Evolutionary conservation across 2,329 filamentous ascomycete species (phyloP), one percentile per base, ranked within the genome.

Genomic region (Monosporascus sp.): DNA sequence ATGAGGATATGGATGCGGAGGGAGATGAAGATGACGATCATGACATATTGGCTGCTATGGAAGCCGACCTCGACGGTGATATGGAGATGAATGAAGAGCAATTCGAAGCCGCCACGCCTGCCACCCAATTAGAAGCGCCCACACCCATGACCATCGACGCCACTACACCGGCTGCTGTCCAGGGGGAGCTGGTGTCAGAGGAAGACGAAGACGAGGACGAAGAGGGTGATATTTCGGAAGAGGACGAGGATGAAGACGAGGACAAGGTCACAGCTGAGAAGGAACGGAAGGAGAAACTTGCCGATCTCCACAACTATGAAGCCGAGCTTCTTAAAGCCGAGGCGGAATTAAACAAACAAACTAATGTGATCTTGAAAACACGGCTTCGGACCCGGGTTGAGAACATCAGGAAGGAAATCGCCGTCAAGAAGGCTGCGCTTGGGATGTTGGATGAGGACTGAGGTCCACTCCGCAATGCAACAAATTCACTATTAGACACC

Each of bases 261-360:
- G 77, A 80, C 3, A 78, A 80, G 44, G 69, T 78, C 15, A 75
- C 75, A 47, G 75, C 81, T 56, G 72, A 77, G 56, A 75, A 80
- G 57, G 79, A 80, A 55, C 75, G 81, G 56, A 75, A 77, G 59
- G 78, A 79, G 59, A 80, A 82, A 57, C 77, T 82, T 49, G 70
- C 73, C 48, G 73, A 78, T 49, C 71, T 83, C 53, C 73, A 80
- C 65, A 78, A 66, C 14, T 61, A 63, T 6, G 47, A 63, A 20
- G 59, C 74, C 63, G 72, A 78, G 60, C 73, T 82, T 18, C 69
- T 71, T 38, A 66, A 68, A 37, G 70, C 75, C 51, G 70, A 78
- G 59, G 68, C 67, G 5, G 73, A 79, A 58, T 68, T 78, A 48
- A 68, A 69, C 18, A 69, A 66, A 41, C 74, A 73, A 25, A 65